Conservation (phyloP, 2,329 filamentous ascomycete species). For the Neodidymelliopsis sp. region DNA sequence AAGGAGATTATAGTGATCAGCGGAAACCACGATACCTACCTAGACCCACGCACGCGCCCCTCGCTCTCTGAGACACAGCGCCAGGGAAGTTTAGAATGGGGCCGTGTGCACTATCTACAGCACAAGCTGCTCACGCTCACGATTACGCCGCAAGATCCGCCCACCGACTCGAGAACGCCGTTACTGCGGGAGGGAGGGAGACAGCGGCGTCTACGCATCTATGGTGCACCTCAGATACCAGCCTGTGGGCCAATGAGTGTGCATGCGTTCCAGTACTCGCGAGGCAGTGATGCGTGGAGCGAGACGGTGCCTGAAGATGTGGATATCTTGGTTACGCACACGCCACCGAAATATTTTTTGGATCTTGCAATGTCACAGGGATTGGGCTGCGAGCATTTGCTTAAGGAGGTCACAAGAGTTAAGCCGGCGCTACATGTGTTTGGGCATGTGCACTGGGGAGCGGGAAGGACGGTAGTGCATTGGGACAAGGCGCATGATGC, state of each 20-base stretch:
- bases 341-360: conserved; percentile 76
- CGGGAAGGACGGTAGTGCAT: conserved; percentile 72
- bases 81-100: conserved; percentile 67
- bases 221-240: conserved; percentile 83
- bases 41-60: conserved; percentile 71
- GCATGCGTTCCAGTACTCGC: conserved; percentile 80
- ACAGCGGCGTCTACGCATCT: conserved; percentile 70
- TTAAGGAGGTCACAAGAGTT: conserved; percentile 76
- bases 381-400: conserved; percentile 74
- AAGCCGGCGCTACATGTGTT: conserved; percentile 81
- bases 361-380: conserved; percentile 65
- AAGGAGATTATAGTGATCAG: conserved; percentile 80
- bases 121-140: conserved; percentile 69
- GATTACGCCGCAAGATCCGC: conserved; percentile 37
- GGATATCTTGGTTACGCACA: conserved; percentile 83
- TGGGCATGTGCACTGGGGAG: conserved; percentile 81
- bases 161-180: conserved; percentile 23
- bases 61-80: conserved; percentile 61
- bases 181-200: conserved; percentile 24
- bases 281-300: conserved; percentile 72
- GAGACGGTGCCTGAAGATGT: conserved; percentile 73
- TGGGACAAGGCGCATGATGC: conserved; percentile 77
- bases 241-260: conserved; percentile 70
- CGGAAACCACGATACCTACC: conserved; percentile 89
- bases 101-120: conserved; percentile 77